Conservation (phyloP, 2,329 filamentous ascomycete genomes). For the Aspergillus proliferans region DNA sequence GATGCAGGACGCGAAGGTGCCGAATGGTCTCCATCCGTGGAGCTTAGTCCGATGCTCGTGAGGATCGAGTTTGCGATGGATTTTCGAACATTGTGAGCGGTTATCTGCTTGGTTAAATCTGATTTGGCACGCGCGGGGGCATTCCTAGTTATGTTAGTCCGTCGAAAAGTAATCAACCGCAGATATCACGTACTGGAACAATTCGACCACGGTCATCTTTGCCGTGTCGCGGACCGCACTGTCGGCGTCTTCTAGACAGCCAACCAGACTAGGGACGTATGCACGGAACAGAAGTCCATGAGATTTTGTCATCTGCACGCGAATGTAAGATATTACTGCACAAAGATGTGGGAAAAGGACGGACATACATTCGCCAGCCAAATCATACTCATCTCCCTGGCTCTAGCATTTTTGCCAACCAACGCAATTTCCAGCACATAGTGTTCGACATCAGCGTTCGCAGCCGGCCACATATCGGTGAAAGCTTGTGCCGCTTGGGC, state of each 20-base stretch:
- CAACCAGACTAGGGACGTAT: slow-evolving; percentile 78
- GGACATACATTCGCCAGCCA: slow-evolving; percentile 69
- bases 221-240: slow-evolving; percentile 78
- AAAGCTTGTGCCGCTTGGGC: slow-evolving; percentile 68
- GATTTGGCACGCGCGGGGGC: slow-evolving; percentile 79
- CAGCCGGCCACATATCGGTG: slow-evolving; percentile 66
- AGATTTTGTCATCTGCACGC: slow-evolving; percentile 67
- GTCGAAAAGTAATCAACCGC: not conserved
- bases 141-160: slow-evolving; percentile 44
- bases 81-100: slow-evolving; percentile 75
- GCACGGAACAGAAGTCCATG: slow-evolving; percentile 71
- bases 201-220: slow-evolving; percentile 74
- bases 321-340: not conserved
- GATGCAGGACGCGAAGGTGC: slow-evolving; percentile 14
- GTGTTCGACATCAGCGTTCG: slow-evolving; percentile 68
- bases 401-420: slow-evolving; percentile 70
- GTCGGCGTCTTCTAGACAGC: slow-evolving; percentile 84
- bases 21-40: slow-evolving; percentile 18
- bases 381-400: slow-evolving; percentile 76
- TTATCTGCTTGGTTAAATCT: slow-evolving; percentile 80
- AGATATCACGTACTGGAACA: slow-evolving; percentile 61
- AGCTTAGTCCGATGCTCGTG: slow-evolving; percentile 58
- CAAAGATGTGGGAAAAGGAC: slow-evolving; percentile 1
- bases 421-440: slow-evolving; percentile 73
- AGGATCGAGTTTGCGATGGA: slow-evolving; percentile 79